phyloP scores from a whole-genome alignment of 305 asterid genomes.

The Ajuga reptans region DNA sequence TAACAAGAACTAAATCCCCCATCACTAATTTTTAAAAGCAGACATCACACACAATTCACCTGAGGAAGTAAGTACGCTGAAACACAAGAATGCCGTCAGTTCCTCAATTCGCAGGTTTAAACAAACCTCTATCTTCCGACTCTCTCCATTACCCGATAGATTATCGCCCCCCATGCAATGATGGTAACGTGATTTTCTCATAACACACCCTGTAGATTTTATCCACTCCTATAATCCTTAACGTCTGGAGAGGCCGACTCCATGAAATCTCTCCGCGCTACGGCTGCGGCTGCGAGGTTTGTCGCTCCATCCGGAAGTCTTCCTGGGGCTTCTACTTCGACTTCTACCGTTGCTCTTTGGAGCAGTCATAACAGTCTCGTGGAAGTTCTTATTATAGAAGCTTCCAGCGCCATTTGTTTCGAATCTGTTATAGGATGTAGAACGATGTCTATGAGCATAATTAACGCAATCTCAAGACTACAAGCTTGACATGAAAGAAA shows the following conservation, averaged over 20 bases:
- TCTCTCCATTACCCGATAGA: neutral
- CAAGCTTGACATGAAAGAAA: neutral
- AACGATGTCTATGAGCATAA: slow-evolving; percentile 32
- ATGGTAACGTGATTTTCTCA: neutral
- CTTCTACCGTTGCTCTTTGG: slow-evolving; percentile 37
- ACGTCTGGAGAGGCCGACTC: slow-evolving; percentile 2
- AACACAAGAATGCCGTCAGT: neutral
- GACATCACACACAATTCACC: neutral
- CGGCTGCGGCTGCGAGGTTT: slow-evolving; percentile 29
- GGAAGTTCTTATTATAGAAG: slow-evolving; percentile 43
- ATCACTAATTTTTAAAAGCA: neutral
- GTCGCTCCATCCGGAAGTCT: slow-evolving; percentile 40
- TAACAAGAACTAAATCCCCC: slow-evolving; percentile 7
- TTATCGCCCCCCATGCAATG: neutral
- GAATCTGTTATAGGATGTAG: slow-evolving; percentile 24
- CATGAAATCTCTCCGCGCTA: slow-evolving; percentile 24
- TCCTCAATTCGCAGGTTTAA: neutral
- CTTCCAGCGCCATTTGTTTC: slow-evolving; percentile 32
- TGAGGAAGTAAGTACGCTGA: neutral
- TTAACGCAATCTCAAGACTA: neutral
- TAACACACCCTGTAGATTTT: neutral
- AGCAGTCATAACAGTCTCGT: slow-evolving; percentile 33
- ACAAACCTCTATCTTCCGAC: neutral
- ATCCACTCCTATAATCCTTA: neutral
- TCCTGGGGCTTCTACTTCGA: slow-evolving; percentile 54